phyloP scores from a whole-genome alignment of 2,329 filamentous ascomycete species.

The Sarocladium kiliense region DNA sequence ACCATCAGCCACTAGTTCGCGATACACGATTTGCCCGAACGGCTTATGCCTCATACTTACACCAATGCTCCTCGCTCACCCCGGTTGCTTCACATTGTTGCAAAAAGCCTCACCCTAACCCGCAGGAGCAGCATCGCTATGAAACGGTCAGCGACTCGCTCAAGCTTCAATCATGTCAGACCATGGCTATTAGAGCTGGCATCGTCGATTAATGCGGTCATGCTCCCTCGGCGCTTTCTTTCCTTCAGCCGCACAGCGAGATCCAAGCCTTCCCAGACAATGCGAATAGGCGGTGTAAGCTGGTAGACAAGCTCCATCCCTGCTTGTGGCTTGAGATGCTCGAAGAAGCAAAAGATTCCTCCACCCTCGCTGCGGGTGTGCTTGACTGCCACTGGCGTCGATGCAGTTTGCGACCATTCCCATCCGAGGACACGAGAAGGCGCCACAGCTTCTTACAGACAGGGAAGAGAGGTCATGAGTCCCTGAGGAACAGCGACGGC shows the following conservation, averaged over 20 bases:
- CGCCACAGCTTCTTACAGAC: conserved; percentile 1
- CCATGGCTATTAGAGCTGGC: background rate
- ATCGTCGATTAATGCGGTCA: background rate
- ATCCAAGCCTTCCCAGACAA: background rate
- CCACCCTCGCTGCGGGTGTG: background rate
- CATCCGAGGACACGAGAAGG: background rate
- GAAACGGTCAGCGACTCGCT: background rate
- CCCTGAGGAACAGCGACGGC: background rate
- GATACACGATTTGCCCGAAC: conserved; percentile 3
- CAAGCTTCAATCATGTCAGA: background rate
- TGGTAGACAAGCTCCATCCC: background rate
- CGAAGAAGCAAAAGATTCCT: background rate
- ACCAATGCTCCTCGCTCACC: background rate
- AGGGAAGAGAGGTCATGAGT: background rate
- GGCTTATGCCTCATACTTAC: background rate
- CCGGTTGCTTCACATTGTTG: background rate
- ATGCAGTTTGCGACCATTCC: background rate
- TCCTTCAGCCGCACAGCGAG: background rate
- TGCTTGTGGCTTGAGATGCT: background rate
- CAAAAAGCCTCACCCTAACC: background rate
- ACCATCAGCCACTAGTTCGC: background rate
- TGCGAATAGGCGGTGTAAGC: conserved; percentile 3
- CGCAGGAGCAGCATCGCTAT: background rate
- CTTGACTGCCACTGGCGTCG: background rate
- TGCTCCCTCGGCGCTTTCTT: background rate